Evolutionary conservation across 345 rosid species (phyloP).

Genomic region (thale cress (Arabidopsis thaliana)): TAIR10.1 NC_003071.7:8081501-8082000

Average conservation of each 20-base stretch:
- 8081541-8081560: conserved; percentile 71
- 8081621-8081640: conserved; percentile 43
- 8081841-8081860: conserved; percentile 71
- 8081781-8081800: conserved; percentile 69
- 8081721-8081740: conserved; percentile 61
- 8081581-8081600: conserved; percentile 67
- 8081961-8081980: conserved; percentile 63
- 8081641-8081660: conserved; percentile 63
- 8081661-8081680: conserved; percentile 68
- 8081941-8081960: conserved; percentile 85
- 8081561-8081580: conserved; percentile 70
- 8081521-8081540: conserved; percentile 76
- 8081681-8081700: conserved; percentile 71
- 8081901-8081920: conserved; percentile 68
- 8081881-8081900: conserved; percentile 82
- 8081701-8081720: conserved; percentile 65
- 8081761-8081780: conserved; percentile 55
- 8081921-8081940: conserved; percentile 71
- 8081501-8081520: conserved; percentile 68
- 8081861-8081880: conserved; percentile 89
- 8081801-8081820: conserved; percentile 73
- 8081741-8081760: conserved; percentile 55
- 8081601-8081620: conserved; percentile 66
- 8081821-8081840: conserved; percentile 75
- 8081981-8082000: conserved; percentile 61